Conservation (phyloP, 352 stramenopile species). For the Phytophthora ohioensis region DNA sequence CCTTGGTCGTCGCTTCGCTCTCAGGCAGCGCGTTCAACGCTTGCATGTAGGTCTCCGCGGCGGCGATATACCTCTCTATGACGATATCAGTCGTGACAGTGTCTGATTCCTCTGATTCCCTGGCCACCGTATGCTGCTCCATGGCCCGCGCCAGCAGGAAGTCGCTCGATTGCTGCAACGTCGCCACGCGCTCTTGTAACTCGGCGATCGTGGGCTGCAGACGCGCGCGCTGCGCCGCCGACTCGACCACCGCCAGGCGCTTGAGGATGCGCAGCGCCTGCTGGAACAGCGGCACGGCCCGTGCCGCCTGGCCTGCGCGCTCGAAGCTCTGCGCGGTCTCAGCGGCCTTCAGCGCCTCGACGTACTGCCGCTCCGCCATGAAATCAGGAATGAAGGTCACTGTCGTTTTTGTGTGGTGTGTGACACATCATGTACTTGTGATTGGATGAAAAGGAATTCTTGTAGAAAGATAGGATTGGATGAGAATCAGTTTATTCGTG, state of each 20-base stretch:
- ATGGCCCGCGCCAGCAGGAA: slow-evolving; percentile 44
- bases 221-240: slow-evolving; percentile 68
- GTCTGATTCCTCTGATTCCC: slow-evolving; percentile 29
- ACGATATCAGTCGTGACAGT: slow-evolving; percentile 6
- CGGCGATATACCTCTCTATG: slow-evolving; percentile 64
- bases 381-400: neutral
- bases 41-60: slow-evolving; percentile 76
- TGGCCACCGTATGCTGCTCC: slow-evolving; percentile 47
- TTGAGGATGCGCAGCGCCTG: slow-evolving; percentile 69
- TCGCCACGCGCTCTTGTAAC: slow-evolving; percentile 52
- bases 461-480: neutral
- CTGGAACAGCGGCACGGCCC: slow-evolving; percentile 57
- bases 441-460: neutral
- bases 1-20: slow-evolving; percentile 39
- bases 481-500: slow-evolving; percentile 3
- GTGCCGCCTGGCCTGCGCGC: slow-evolving; percentile 29
- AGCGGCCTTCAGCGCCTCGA: slow-evolving; percentile 64
- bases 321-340: slow-evolving; percentile 56
- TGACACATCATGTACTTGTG: neutral
- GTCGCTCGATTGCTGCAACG: slow-evolving; percentile 49
- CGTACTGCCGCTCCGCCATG: slow-evolving; percentile 73
- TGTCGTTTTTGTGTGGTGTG: neutral
- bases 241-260: slow-evolving; percentile 79
- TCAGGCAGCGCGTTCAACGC: slow-evolving; percentile 53
- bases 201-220: slow-evolving; percentile 65